Evolutionary conservation across 371 early-diverging fungal species (phyloP).

Genomic region (Agmasoma carcini): DNA sequence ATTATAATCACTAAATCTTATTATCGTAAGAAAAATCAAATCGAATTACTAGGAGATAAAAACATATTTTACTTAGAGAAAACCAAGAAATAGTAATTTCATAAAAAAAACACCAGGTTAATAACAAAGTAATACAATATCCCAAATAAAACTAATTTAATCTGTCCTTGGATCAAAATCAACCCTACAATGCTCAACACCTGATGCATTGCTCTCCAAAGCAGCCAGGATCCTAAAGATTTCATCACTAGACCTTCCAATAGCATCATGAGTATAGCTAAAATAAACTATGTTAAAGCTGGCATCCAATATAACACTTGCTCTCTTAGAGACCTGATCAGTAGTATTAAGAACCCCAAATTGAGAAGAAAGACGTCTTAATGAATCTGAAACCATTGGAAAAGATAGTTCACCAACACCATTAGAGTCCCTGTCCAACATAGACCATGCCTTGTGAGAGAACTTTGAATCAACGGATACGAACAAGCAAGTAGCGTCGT

Average conservation of each 20-base stretch:
- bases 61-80: too few relatives aligned
- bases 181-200: conserved; percentile 55
- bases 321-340: conserved; percentile 53
- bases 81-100: too few relatives aligned
- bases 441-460: conserved; percentile 62
- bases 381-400: conserved; percentile 62
- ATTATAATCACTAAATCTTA: too few relatives aligned
- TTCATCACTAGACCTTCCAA: conserved; percentile 85
- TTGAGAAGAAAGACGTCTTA: conserved; percentile 63
- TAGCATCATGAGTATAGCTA: conserved; percentile 64
- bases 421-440: conserved; percentile 63
- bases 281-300: conserved; percentile 61
- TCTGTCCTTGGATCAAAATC: too few relatives aligned
- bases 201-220: conserved; percentile 63
- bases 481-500: conserved; percentile 63
- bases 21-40: too few relatives aligned
- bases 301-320: conserved; percentile 75
- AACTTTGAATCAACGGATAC: conserved; percentile 63
- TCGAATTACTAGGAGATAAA: too few relatives aligned
- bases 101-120: too few relatives aligned
- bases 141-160: too few relatives aligned
- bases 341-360: conserved; percentile 66
- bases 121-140: too few relatives aligned
- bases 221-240: conserved; percentile 80
- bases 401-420: conserved; percentile 62